Base-by-base conservation (phyloP, 768 basidiomycete species). In the Suillus occidentalis region DNA sequence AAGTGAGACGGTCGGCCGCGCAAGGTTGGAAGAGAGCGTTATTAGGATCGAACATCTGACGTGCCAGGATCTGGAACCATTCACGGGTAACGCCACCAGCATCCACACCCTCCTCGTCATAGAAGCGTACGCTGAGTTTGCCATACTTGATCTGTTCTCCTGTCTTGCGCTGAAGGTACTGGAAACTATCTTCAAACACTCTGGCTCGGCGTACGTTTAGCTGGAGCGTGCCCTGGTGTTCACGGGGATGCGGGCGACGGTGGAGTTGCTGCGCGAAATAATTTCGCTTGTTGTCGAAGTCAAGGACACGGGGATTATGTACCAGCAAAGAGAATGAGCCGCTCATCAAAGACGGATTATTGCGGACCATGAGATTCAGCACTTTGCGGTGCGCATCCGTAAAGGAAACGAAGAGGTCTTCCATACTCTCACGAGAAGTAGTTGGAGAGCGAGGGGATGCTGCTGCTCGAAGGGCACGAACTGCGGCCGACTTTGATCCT, bases 201-300 rank as follows among this genome's bases (percentile, higher is more conserved):
- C 93, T 89, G 36, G 90, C 87, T 50, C 95, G 83, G 43, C 95
- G 91, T 65, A 97, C 91, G 68, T 94, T 96, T 69, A 97, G 81
- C 72, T 94, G 94, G 58, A 97, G 79, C 0, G 94, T 93, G 42
- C 85, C 82, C 65, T 93, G 86, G 68, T 94, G 92, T 71, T 95
- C 92, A 47, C 95, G 86, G 14, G 82, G 80, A 69, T 90, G 87
- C 20, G 89, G 89, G 10, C 94, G 88, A 52, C 90, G 88, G 73
- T 95, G 95, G 9, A 97, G 83, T 73, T 96, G 94, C 75, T 97
- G 95, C 50, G 85, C 89, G 80, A 95, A 95, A 79, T 94, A 96
- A 72, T 96, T 97, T 42, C 97, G 88, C 81, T 99, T 99, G 87
- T 99, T 99, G 82, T 99, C 97, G 74, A 99, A 99, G 82, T 99